A percentile compares a stretch with the other conserved stretches of the same genome.
phyloP scores from a whole-genome alignment of 164 flowering plant species.

The Echeveria elegans region DNA sequence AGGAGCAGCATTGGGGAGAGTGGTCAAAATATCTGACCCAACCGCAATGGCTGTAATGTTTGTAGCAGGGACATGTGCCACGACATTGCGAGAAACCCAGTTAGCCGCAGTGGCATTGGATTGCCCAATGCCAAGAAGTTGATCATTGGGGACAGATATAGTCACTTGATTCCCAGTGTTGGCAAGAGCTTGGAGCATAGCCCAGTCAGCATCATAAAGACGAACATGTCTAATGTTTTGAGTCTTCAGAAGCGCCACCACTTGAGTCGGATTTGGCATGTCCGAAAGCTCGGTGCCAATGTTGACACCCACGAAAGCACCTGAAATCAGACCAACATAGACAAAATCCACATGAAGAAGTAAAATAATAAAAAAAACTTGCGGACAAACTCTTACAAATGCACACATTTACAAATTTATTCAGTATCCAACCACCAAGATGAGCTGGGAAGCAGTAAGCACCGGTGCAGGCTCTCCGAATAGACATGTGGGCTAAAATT shows the following conservation, averaged over 20 bases:
- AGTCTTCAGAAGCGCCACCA: slow-evolving; percentile 73
- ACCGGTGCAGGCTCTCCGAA: not conserved
- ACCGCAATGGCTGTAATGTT: slow-evolving; percentile 79
- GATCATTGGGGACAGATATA: slow-evolving; percentile 65
- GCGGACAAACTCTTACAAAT: too few relatives aligned
- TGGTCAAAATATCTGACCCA: slow-evolving; percentile 71
- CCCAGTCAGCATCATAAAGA: slow-evolving; percentile 68
- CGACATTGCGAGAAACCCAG: slow-evolving; percentile 71
- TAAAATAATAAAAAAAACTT: not conserved
- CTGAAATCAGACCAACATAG: slow-evolving; percentile 21
- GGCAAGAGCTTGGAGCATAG: slow-evolving; percentile 76
- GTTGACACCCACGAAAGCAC: slow-evolving; percentile 77
- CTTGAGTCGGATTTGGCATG: slow-evolving; percentile 85
- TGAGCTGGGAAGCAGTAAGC: not conserved
- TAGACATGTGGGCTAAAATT: not conserved
- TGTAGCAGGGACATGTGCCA: slow-evolving; percentile 65
- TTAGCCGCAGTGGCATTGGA: slow-evolving; percentile 88
- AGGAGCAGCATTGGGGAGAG: slow-evolving; percentile 78
- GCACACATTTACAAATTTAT: too few relatives aligned
- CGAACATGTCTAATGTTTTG: slow-evolving; percentile 71
- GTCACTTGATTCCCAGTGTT: slow-evolving; percentile 60
- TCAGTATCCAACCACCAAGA: not conserved
- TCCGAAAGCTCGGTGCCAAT: slow-evolving; percentile 68
- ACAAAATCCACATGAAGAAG: not conserved
- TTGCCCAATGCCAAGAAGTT: slow-evolving; percentile 75